Percentiles rank a stretch among this genome's conserved stretches.
phyloP scores from a whole-genome alignment of 805 yeast genomes.

The Pichia ethanolica region DNA sequence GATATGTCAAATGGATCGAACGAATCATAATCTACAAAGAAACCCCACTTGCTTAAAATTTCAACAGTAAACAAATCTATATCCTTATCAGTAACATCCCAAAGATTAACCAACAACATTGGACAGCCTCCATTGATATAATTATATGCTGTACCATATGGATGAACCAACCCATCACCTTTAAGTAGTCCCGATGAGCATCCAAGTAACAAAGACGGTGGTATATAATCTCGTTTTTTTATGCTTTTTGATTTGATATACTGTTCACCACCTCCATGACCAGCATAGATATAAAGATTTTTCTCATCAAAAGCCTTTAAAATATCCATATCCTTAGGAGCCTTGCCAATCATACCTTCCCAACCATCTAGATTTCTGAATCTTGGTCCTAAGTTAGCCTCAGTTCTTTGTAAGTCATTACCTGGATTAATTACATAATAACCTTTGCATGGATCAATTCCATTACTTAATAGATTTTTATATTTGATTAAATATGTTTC shows the following conservation, averaged over 20 bases:
- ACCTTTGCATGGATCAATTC: slow-evolving; percentile 29
- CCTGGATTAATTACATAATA: slow-evolving; percentile 76
- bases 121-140: slow-evolving; percentile 80
- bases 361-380: slow-evolving; percentile 39
- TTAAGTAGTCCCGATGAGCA: slow-evolving; percentile 79
- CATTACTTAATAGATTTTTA: slow-evolving; percentile 10
- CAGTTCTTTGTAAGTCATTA: slow-evolving; percentile 66
- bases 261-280: slow-evolving; percentile 97
- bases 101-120: slow-evolving; percentile 73
- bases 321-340: slow-evolving; percentile 54
- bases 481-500: slow-evolving; percentile 27
- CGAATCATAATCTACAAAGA: slow-evolving; percentile 30
- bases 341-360: slow-evolving; percentile 44
- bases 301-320: slow-evolving; percentile 33
- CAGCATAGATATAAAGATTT: slow-evolving; percentile 66
- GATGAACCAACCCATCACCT: slow-evolving; percentile 52
- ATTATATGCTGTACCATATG: slow-evolving; percentile 69
- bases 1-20: slow-evolving; percentile 16
- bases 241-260: slow-evolving; percentile 53
- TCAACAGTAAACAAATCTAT: slow-evolving; percentile 69
- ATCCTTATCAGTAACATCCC: slow-evolving; percentile 98
- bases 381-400: slow-evolving; percentile 41
- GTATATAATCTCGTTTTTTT: slow-evolving; percentile 34
- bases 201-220: slow-evolving; percentile 71
- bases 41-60: slow-evolving; percentile 61